Percentiles rank a stretch among this genome's conserved stretches.
Evolutionary conservation across 805 yeast genomes (phyloP).

Genomic region (Lachancea mirantina): DNA sequence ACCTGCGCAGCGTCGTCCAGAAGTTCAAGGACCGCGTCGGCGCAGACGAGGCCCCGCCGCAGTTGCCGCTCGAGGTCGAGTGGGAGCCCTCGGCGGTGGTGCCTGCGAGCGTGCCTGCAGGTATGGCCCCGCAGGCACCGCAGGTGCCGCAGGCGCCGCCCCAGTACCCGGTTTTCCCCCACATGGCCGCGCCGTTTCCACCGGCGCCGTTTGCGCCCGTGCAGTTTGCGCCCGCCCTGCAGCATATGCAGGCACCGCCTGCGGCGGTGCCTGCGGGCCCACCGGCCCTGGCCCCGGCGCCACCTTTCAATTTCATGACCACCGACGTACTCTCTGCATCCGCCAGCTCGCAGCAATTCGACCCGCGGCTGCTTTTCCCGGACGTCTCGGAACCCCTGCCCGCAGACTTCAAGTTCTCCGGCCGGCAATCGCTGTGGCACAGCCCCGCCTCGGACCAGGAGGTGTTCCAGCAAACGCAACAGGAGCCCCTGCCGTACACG

Average conservation of each 20-base stretch:
- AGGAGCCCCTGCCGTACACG: background rate
- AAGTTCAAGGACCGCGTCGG: conserved; percentile 5
- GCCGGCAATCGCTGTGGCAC: background rate
- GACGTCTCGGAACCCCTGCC: conserved; percentile 8
- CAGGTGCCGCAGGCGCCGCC: too few species aligned
- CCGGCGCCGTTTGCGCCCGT: background rate
- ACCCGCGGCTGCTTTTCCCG: conserved; percentile 7
- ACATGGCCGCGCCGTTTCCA: too few species aligned
- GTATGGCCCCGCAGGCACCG: too few species aligned
- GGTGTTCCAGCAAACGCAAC: background rate
- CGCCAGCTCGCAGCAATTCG: conserved; percentile 1
- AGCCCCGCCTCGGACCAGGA: background rate
- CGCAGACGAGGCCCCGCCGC: background rate
- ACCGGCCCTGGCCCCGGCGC: background rate
- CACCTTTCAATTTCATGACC: conserved; percentile 4
- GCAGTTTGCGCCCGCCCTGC: conserved; percentile 1
- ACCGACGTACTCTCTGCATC: conserved; percentile 1
- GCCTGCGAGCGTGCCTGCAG: too few species aligned
- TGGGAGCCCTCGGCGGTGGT: too few species aligned
- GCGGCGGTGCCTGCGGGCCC: background rate
- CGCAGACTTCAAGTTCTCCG: conserved; percentile 5
- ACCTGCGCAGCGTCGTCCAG: conserved; percentile 4
- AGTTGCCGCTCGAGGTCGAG: background rate
- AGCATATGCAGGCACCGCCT: background rate
- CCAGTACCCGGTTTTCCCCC: too few species aligned